Evolutionary conservation across 208 protist species (phyloP).

Genomic region (Wallacemonas collosoma): DNA sequence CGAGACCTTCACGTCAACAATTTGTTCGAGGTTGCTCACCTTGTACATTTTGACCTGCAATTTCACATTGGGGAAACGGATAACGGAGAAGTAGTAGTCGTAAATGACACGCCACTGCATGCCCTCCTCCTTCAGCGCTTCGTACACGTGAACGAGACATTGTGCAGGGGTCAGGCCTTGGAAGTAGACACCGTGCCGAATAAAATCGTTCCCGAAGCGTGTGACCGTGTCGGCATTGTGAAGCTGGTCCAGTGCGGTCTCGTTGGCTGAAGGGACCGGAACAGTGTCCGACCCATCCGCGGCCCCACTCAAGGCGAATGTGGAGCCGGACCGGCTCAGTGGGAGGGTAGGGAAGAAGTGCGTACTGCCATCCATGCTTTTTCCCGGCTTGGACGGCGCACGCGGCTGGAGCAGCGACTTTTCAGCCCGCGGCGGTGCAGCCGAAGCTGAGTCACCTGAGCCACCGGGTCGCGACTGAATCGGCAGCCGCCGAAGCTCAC

Average conservation of each 20-base stretch:
- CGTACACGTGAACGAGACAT: conserved; percentile 63
- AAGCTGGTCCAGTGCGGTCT: conserved; percentile 46
- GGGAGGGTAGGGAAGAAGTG: conserved; percentile 14
- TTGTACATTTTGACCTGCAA: conserved; percentile 86
- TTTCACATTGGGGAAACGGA: conserved; percentile 74
- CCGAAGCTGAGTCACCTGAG: background rate
- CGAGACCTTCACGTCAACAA: conserved; percentile 81
- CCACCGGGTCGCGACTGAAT: conserved; percentile 23
- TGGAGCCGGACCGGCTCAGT: conserved; percentile 7
- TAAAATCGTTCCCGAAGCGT: conserved; percentile 82
- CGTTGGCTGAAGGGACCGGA: background rate
- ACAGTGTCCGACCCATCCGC: background rate
- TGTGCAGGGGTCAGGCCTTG: conserved; percentile 24
- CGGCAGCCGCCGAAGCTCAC: conserved; percentile 39
- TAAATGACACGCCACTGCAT: conserved; percentile 76
- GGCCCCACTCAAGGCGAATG: background rate
- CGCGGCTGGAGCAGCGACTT: conserved; percentile 25
- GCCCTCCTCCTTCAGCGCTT: conserved; percentile 68
- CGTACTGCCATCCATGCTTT: conserved; percentile 24
- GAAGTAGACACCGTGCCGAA: conserved; percentile 84
- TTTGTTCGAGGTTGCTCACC: conserved; percentile 48
- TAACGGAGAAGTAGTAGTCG: conserved; percentile 74
- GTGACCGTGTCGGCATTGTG: conserved; percentile 54
- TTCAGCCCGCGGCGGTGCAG: background rate
- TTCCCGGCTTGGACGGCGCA: background rate